phyloP scores from a whole-genome alignment of 73 alveolate genomes.

The Stentor coeruleus region DNA sequence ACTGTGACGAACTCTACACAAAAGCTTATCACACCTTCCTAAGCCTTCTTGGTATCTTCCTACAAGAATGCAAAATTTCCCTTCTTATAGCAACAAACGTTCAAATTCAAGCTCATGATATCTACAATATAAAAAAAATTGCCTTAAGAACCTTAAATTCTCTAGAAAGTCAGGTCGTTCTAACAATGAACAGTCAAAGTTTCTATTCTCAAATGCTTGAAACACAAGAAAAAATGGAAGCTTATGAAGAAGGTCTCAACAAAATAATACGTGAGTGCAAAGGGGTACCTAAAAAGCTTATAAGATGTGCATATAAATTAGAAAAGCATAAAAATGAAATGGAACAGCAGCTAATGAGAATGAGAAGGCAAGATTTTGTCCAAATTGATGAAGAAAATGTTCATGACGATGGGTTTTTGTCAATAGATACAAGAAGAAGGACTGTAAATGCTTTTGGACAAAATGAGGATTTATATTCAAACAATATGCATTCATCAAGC shows the following conservation, averaged over 20 bases:
- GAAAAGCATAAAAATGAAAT: background rate
- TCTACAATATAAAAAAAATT: background rate
- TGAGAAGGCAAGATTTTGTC: too few relatives aligned
- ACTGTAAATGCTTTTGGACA: too few relatives aligned
- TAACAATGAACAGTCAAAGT: background rate
- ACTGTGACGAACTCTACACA: background rate
- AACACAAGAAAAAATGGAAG: background rate
- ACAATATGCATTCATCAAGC: too few relatives aligned
- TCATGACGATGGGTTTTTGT: too few relatives aligned
- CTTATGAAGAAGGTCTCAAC: background rate
- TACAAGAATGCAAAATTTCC: conserved; percentile 18
- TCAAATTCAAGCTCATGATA: background rate
- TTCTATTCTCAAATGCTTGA: background rate
- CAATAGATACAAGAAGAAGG: too few relatives aligned
- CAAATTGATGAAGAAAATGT: too few relatives aligned
- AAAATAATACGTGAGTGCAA: conserved; percentile 3
- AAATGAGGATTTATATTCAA: too few relatives aligned
- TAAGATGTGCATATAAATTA: background rate
- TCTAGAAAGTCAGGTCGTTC: background rate
- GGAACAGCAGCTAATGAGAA: too few relatives aligned
- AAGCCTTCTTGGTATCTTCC: background rate
- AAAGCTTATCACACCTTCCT: background rate
- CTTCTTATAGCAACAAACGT: background rate
- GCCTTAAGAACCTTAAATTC: background rate
- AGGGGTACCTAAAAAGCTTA: background rate